Evolutionary conservation across 2,329 filamentous ascomycete genomes (phyloP), one percentile per base, ranked within the genome.

Genomic region (Fusarium temperatum): DNA sequence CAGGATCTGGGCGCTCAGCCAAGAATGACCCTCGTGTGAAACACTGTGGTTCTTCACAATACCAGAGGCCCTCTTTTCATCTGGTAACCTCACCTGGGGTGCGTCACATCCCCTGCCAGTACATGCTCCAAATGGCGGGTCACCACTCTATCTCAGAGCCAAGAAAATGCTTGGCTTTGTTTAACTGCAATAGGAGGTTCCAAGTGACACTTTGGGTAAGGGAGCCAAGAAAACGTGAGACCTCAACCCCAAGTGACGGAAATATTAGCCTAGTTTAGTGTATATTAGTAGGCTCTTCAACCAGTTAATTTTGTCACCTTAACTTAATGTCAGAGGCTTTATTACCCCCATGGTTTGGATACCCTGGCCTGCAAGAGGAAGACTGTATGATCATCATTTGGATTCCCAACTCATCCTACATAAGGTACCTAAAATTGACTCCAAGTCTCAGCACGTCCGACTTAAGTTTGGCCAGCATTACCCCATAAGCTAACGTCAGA

Each of bases 121-220:
- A 60, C 48, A 65, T 59, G 51, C 66, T 54, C 66, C 55, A 66
- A 50, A 30, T 30, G 41, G 56, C 70, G 54, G 67, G 63, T 41
- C 30, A 30, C 42, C 60, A 74, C 67, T 74, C 36, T 72, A 74
- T 72, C 72, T 75, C 30, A 47, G 63, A 70, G 72, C 72, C 64
- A 74, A 74, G 72, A 51, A 42, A 47, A 50, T 22, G 41, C 54
- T 74, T 74, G 61, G 45, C 64, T 54, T 50, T 61, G 59, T 28
- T 57, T 39, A 61, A 44, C 44, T 47, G 24, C 62, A 72, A 68
- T 68, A 63, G 38, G 62, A 72, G 71, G 48, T 63, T 71, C 53
- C 54, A 68, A 64, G 71, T 73, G 66, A 74, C 66, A 57, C 47
- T 56, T 35, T n/a, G 9, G 30, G 30, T 35, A 35, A 30, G 30